These are phyloP conservation scores for Roridomyces roridus DNA, from an alignment of 768 basidiomycete genomes.

Conservation along the genomic window DNA sequence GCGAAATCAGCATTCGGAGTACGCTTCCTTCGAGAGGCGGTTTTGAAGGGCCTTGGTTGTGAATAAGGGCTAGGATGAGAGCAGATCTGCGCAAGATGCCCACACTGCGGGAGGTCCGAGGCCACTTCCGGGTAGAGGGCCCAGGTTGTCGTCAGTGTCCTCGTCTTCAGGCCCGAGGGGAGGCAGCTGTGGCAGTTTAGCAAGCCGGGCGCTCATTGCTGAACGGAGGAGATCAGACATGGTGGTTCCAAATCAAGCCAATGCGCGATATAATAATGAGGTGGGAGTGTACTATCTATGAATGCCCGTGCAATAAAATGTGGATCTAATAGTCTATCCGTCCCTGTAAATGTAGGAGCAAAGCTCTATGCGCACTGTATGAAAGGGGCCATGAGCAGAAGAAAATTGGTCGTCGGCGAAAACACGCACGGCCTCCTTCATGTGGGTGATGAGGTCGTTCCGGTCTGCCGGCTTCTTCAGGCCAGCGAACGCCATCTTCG, in stretches of 20 bases:
- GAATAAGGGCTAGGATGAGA: conserved; percentile 18
- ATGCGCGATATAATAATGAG: neutral
- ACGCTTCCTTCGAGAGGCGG: conserved; percentile 38
- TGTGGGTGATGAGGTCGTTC: conserved; percentile 73
- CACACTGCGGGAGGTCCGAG: conserved; percentile 71
- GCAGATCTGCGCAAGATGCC: conserved; percentile 35
- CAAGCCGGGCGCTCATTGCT: conserved; percentile 74
- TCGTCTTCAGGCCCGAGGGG: conserved; percentile 43
- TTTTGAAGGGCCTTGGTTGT: conserved; percentile 27
- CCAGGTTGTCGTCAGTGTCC: conserved; percentile 65
- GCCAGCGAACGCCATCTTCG: conserved; percentile 87
- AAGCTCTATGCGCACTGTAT: neutral
- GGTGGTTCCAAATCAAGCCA: no score
- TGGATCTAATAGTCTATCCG: conserved; percentile 5
- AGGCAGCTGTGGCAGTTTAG: conserved; percentile 70
- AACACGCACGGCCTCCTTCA: conserved; percentile 59
- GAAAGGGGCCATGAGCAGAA: neutral
- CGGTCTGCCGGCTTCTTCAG: conserved; percentile 88
- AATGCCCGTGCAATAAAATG: no score
- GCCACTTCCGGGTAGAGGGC: conserved; percentile 61
- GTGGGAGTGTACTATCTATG: neutral
- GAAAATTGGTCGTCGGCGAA: no score
- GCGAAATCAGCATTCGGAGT: conserved; percentile 66
- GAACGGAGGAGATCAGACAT: conserved; percentile 83
- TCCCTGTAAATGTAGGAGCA: neutral